Conservation (phyloP, 163 green algal genomes). For the Scenedesmus sp. region DNA sequence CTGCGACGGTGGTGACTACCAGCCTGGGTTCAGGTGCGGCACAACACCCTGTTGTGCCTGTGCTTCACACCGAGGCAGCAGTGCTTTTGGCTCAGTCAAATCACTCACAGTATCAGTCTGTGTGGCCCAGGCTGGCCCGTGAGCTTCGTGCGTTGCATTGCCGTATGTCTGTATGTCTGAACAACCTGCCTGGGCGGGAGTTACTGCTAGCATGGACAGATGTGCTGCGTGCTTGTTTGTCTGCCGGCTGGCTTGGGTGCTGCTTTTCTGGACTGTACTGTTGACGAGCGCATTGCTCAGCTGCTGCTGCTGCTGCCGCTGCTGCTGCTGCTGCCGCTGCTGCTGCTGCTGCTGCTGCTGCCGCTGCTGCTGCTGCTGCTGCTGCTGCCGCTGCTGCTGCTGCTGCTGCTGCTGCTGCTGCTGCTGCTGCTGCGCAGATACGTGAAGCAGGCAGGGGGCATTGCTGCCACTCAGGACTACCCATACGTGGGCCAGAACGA, state of each 20-base stretch:
- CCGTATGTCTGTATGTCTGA: background rate
- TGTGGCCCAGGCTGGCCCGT: too few relatives aligned
- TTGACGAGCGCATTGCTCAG: background rate
- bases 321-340: background rate
- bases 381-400: background rate
- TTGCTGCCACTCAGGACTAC: conserved; percentile 63
- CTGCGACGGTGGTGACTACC: conserved; percentile 73
- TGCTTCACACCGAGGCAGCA: too few relatives aligned
- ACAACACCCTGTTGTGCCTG: background rate
- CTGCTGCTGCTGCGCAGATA: conserved; percentile 58
- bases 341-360: background rate
- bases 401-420: conserved; percentile 1
- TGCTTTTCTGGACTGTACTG: background rate
- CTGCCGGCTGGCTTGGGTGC: background rate
- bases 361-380: background rate
- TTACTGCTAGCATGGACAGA: background rate
- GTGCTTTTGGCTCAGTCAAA: too few relatives aligned
- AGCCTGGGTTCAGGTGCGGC: conserved; percentile 50
- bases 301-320: background rate
- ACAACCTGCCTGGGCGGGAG: background rate
- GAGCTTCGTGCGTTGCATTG: too few relatives aligned
- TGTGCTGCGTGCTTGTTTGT: background rate
- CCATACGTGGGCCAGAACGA: conserved; percentile 65
- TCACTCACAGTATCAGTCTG: too few relatives aligned
- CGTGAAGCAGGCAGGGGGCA: conserved; percentile 66